Evolutionary conservation across 1,284 basidiomycete species (phyloP), one percentile per base, ranked within the genome.

Genomic region (Moesziomyces globuligerus): DNA sequence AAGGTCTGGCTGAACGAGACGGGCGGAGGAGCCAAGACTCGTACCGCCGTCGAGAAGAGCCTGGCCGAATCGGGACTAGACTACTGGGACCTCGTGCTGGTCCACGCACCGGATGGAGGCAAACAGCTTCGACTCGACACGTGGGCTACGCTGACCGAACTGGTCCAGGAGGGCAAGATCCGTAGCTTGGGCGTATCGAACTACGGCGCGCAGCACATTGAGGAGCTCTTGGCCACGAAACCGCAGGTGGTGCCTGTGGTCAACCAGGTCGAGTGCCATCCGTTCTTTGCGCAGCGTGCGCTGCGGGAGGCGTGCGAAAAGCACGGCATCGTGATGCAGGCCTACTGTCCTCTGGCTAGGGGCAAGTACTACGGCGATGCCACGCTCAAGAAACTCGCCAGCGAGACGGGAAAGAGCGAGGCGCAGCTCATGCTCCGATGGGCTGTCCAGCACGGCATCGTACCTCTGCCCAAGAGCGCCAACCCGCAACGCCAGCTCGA

Each of bases 321-420:
- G 28, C 88, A 91, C 79, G 85, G 85, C 24, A 93, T 94, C 74
- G 83, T 89, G 25, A 85, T 90, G 0, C 87, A 92, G 82, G 91
- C 91, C 0, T 94, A 93, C 83, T 92, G 90, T 10, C 93, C 93
- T 4, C 87, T 93, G 25, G 92, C 92, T 8, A 90, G 90, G 13
- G 88, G 89, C 7, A 86, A 89, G 74, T 89, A 72, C 34, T 60
- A 65, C n/a, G 56, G 69, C 18, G 51, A 61, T 11, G 25, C 48
- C 25, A 68, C 77, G 57, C 61, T 72, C 24, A 49, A 75, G 43
- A 55, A 48, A 11, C 55, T 72, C 29, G 62, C 50, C 3, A 23
- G 62, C 29, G 88, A 89, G 83, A 87, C 90, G 74, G 79, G 81
- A 29, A 91, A 89, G 76, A 83, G 86, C 15, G 86, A 88, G 13